phyloP scores from a whole-genome alignment of 495 filamentous ascomycete genomes.

The Hypoxylon crocopeplum region DNA sequence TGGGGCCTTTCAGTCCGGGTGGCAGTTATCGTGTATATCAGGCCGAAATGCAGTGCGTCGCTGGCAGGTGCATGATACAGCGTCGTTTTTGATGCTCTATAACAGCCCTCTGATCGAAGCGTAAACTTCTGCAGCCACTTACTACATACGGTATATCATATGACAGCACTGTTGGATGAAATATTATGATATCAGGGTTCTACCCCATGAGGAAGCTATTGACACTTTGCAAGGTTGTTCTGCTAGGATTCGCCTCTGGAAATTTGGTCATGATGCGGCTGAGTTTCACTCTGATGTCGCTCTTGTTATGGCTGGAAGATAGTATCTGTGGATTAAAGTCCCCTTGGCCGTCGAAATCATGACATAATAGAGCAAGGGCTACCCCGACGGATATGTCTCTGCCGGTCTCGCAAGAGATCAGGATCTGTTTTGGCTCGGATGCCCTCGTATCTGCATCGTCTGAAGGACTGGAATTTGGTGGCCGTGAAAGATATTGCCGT shows the following conservation, averaged over 20 bases:
- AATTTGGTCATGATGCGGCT: conserved; percentile 77
- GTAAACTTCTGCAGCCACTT: too few relatives aligned
- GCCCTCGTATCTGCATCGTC: background rate
- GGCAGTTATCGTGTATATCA: too few relatives aligned
- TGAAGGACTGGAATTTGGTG: background rate
- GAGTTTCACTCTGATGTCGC: conserved; percentile 75
- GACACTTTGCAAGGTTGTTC: conserved; percentile 82
- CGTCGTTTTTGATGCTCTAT: too few relatives aligned
- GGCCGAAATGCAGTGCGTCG: too few relatives aligned
- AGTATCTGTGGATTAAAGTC: conserved; percentile 25
- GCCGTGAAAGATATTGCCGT: conserved; percentile 30
- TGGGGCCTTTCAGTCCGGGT: too few relatives aligned
- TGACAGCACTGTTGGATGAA: too few relatives aligned
- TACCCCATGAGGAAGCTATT: conserved; percentile 84
- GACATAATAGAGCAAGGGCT: conserved; percentile 58
- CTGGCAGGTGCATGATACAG: too few relatives aligned
- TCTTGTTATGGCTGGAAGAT: conserved; percentile 66
- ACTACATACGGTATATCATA: too few relatives aligned
- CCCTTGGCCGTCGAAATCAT: conserved; percentile 47
- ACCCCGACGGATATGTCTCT: conserved; percentile 53
- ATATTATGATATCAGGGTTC: too few relatives aligned
- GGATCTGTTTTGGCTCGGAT: conserved; percentile 27
- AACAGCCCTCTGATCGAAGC: too few relatives aligned
- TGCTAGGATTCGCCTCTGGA: conserved; percentile 78
- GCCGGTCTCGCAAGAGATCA: conserved; percentile 50